Percentiles rank a stretch among this genome's conserved stretches.
phyloP scores from a whole-genome alignment of 129 eudicot genomes.

The Silybum marianum region DNA sequence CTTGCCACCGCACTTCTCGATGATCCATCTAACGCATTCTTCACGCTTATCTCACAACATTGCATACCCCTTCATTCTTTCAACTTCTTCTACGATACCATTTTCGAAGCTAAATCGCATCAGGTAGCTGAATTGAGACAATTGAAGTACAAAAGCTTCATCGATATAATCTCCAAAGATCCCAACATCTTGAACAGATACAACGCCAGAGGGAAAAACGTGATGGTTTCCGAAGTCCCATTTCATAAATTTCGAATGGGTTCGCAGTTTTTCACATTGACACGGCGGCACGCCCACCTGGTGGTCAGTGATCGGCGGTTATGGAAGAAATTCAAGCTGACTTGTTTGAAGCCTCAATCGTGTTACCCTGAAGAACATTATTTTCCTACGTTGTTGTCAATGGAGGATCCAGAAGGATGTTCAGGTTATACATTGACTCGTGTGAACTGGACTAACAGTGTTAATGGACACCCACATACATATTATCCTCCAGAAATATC shows the following conservation, averaged over 20 bases:
- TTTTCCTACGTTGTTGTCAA: conserved; percentile 79
- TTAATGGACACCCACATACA: conserved; percentile 84
- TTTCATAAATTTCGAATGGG: conserved; percentile 71
- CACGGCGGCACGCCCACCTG: conserved; percentile 68
- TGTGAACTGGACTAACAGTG: conserved; percentile 90
- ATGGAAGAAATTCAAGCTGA: conserved; percentile 79
- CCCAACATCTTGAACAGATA: conserved; percentile 51
- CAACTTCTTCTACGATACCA: conserved; percentile 42
- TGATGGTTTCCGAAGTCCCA: conserved; percentile 76
- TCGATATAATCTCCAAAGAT: conserved; percentile 57
- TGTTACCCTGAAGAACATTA: conserved; percentile 99
- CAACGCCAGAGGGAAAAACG: conserved; percentile 69
- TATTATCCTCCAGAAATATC: conserved; percentile 69
- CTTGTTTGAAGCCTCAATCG: conserved; percentile 55
- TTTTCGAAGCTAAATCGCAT: conserved; percentile 29
- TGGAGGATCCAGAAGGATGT: conserved; percentile 81
- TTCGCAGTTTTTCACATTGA: conserved; percentile 76
- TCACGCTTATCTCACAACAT: conserved; percentile 74
- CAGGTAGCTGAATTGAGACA: conserved; percentile 36
- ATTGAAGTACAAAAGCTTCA: conserved; percentile 48
- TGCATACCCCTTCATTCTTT: conserved; percentile 83
- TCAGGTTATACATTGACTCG: conserved; percentile 64
- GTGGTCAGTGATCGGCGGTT: conserved; percentile 69
- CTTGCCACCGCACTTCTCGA: conserved; percentile 78
- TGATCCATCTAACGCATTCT: conserved; percentile 62